A percentile compares a stretch with the other conserved stretches of the same genome.
These are phyloP conservation scores for Musa troglodytarum DNA, from an alignment of 176 grass and related monocot genomes.

Conservation along the genomic window DNA sequence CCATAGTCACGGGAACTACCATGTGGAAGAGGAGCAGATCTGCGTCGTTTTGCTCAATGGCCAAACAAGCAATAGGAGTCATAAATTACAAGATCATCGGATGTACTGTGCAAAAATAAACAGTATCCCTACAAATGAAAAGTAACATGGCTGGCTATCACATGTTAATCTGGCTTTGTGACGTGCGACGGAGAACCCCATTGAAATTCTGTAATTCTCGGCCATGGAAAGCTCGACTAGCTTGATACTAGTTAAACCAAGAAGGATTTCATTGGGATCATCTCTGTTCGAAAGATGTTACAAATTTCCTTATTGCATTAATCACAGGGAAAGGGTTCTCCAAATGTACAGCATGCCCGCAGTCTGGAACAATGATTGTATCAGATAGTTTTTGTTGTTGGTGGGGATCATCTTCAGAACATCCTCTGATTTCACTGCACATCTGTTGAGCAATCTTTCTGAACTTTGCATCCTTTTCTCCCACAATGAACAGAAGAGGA, in stretches of 20 bases:
- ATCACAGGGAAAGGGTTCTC: slow-evolving; percentile 84
- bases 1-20: too few relatives aligned
- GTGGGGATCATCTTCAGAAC: slow-evolving; percentile 17
- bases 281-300: slow-evolving; percentile 26
- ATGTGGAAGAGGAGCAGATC: too few relatives aligned
- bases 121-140: too few relatives aligned
- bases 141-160: too few relatives aligned
- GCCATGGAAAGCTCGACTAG: neutral
- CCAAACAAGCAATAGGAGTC: too few relatives aligned
- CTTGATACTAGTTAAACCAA: neutral
- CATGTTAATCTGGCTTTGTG: too few relatives aligned
- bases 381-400: slow-evolving; percentile 33
- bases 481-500: slow-evolving; percentile 63
- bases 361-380: slow-evolving; percentile 52
- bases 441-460: slow-evolving; percentile 54
- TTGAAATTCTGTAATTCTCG: neutral
- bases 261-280: neutral
- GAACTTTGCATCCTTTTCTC: slow-evolving; percentile 77
- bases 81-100: too few relatives aligned
- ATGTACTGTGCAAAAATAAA: too few relatives aligned
- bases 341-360: slow-evolving; percentile 80
- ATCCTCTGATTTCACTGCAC: slow-evolving; percentile 43
- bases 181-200: neutral
- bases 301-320: slow-evolving; percentile 65
- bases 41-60: too few relatives aligned